Base-by-base conservation (phyloP, 176 grass and related monocot species). In the Pontederia crassipes region DNA sequence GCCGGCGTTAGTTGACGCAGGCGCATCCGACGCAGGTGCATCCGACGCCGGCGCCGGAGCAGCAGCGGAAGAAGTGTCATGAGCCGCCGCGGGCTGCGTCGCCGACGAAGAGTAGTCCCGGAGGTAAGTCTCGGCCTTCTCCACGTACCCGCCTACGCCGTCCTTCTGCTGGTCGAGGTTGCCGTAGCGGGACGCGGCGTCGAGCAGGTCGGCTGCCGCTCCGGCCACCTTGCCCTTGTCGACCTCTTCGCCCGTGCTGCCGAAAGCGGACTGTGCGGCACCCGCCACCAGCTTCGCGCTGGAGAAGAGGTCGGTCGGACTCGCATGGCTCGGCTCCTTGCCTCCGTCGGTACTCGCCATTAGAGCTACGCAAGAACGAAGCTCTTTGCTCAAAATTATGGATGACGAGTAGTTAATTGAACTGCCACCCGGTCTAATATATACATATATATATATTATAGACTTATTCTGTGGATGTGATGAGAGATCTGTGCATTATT, bases 81-180 rank as follows among this genome's bases (percentile, higher is more conserved):
- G 32, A 40, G 32, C 4, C 32, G 32, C 20, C 20, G 20, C 20
- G 20, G 20, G 20, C 20, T 24, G 20, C 20, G 20, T 24, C 20
- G 20, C 32, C 32, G 62, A 65, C 16, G 62, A 65, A 20, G 82
- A 63, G 51, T 72, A 83, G 12, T 85, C 64, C 64, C 85, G 87
- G 84, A 97, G 87, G 51, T 81, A 97, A 11, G 49, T 79, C 93
- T 97, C 93, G 24, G 93, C 87, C 62, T 97, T 88, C 14, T 74
- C 62, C 40, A 92, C 67, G 76, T 97, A 97, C 20, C 60, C 74
- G 47, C 87, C 84, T 1, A 76, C 63, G 47, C 87, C 84, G 2
- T 71, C 63, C 55, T 71, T 75, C 79, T 88, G 85, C 11, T 89
- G 87, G 24, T 98, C 87, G 48, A 98, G 74, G 63, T 92, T 85